Evolutionary conservation across 73 alveolate genomes (phyloP), one percentile per base, ranked within the genome.

Genomic region (Paramecium octaurelia): DNA sequence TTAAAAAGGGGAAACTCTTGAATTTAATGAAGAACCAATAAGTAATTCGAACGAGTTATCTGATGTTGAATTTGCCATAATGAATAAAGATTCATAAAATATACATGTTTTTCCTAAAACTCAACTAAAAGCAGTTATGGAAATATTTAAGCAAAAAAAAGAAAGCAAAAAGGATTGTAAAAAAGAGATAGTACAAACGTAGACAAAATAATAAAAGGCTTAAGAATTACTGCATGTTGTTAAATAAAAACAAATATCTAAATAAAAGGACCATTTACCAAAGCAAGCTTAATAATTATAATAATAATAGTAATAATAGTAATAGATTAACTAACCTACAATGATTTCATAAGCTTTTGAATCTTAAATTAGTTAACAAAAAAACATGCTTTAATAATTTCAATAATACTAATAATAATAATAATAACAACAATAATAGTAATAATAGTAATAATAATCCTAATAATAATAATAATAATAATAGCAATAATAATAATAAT

Each of bases 81-180:
- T 73, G 57, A 43, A 43, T 21, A 73, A 73, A 8, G 87, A 73
- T 73, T 73, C 57, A 14, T 36, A 73, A 36, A 73, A 73, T 73
- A 8, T 73, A 73, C 87, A 73, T 40, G 87, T 73, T n/a, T 73
- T 73, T 73, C 87, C 87, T 16, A 73, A 73, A 36, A 21, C 27
- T 8, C n/a, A 73, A 73, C 35, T 73, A 1, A 73, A 73, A 73
- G 87, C 87, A 11, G 87, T 73, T 2, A 73, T 73, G 87, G 59
- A 73, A 29, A 35, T 73, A 40, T 4, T 73, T 0, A 73, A 73
- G 24, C 31, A 34, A 18, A 73, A 73, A 73, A 36, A 73, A 73
- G 57, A 36, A 12, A 40, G 58, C 18, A 40, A 36, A 73, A 73
- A 73, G 11, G 60, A 34, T 73, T n/a, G 34, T 18, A 54, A 54